Percentiles rank a stretch among this genome's conserved stretches.
phyloP scores from a whole-genome alignment of 2,329 filamentous ascomycete genomes.

The Periconia digitata region DNA sequence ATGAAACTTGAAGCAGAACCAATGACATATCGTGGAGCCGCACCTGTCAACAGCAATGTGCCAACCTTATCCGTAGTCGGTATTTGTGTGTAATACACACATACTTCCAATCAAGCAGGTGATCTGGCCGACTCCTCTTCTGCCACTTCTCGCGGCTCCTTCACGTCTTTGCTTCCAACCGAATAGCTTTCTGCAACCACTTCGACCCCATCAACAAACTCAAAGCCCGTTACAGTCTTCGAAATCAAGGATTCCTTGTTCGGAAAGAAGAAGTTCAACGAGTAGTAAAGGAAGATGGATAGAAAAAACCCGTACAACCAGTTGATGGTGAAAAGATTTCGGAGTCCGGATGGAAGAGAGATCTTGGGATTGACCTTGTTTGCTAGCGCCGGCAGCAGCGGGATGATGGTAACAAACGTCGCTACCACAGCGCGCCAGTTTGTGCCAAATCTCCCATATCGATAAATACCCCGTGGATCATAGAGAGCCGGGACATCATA shows the following conservation, averaged over 20 bases:
- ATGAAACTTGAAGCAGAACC: too few relatives aligned
- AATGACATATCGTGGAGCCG: too few relatives aligned
- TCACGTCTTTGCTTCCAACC: not conserved
- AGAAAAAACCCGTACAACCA: slow-evolving; percentile 38
- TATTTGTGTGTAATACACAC: too few relatives aligned
- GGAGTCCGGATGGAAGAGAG: slow-evolving; percentile 14
- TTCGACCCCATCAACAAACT: slow-evolving; percentile 7
- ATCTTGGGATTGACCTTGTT: slow-evolving; percentile 19
- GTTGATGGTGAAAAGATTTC: slow-evolving; percentile 40
- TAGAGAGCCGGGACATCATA: slow-evolving; percentile 26
- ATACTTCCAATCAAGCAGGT: not conserved
- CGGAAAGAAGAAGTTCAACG: slow-evolving; percentile 37
- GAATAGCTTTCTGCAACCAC: slow-evolving; percentile 1
- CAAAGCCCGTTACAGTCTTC: slow-evolving; percentile 8
- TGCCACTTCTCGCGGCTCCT: not conserved
- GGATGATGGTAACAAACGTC: slow-evolving; percentile 17
- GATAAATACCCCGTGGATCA: slow-evolving; percentile 15
- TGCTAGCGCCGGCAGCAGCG: slow-evolving; percentile 18
- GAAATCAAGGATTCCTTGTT: slow-evolving; percentile 33
- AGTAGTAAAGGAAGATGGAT: slow-evolving; percentile 26
- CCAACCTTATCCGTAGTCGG: too few relatives aligned
- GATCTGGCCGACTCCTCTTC: not conserved
- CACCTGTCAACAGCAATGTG: too few relatives aligned
- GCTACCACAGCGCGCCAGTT: slow-evolving; percentile 25
- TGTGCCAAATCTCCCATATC: slow-evolving; percentile 17